Conservation (phyloP, 805 yeast genomes). For the Spathaspora arborariae region DNA sequence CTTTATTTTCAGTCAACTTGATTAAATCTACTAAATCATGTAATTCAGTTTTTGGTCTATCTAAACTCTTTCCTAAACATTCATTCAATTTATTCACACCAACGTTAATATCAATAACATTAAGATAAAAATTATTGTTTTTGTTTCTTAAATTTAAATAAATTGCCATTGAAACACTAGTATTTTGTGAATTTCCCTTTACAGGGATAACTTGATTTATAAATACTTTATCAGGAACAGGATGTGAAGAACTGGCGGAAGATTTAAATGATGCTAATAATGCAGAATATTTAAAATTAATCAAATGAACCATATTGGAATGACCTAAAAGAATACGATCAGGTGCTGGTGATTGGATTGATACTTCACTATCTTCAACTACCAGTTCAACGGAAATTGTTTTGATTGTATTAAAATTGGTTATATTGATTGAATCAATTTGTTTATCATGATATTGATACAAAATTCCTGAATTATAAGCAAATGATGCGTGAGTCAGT, state of each 20-base stretch:
- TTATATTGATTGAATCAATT: constrained; percentile 20
- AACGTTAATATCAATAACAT: constrained; percentile 49
- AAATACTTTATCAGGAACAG: constrained; percentile 20
- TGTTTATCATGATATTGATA: constrained; percentile 20
- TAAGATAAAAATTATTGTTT: constrained; percentile 41
- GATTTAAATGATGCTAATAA: constrained; percentile 25
- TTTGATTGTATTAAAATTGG: constrained; percentile 18
- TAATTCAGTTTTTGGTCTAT: not conserved
- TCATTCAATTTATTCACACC: constrained; percentile 69
- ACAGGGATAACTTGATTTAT: constrained; percentile 30
- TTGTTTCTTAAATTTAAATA: constrained; percentile 38
- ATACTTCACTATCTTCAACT: constrained; percentile 13
- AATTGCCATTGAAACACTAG: constrained; percentile 40
- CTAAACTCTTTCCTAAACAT: constrained; percentile 61
- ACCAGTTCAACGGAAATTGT: constrained; percentile 18
- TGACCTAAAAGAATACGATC: constrained; percentile 45
- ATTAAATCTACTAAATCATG: constrained; percentile 19
- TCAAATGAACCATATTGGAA: constrained; percentile 36
- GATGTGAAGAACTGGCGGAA: constrained; percentile 14
- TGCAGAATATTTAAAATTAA: constrained; percentile 44
- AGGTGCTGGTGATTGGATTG: constrained; percentile 39
- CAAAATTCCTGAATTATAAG: constrained; percentile 23
- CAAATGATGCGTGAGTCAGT: constrained; percentile 9
- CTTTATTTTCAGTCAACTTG: constrained; percentile 17
- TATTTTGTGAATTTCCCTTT: constrained; percentile 40